Percentiles rank a stretch among this genome's conserved stretches.
Conservation (phyloP, 2,329 filamentous ascomycete species). For the Paecilomyces formosus region DNA sequence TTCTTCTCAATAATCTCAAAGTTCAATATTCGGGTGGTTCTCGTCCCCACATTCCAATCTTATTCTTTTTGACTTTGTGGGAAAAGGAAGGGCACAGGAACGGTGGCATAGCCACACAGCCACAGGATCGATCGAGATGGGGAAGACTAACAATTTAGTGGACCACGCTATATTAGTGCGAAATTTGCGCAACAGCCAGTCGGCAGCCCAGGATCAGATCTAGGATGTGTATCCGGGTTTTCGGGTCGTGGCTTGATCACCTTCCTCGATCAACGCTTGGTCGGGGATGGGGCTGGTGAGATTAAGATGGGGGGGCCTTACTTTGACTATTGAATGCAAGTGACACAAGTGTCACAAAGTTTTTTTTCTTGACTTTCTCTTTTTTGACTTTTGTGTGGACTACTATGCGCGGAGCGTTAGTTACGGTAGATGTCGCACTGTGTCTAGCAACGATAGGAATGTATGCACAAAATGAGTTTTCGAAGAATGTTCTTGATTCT, state of each 20-base stretch:
- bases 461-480: not conserved
- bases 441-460: no score
- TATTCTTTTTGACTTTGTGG: not conserved
- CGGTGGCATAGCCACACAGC: not conserved
- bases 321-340: not conserved
- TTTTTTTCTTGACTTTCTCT: not conserved
- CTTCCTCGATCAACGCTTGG: not conserved
- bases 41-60: not conserved
- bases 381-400: not conserved
- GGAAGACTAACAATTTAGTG: not conserved
- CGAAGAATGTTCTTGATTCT: not conserved
- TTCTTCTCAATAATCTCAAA: not conserved
- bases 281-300: not conserved
- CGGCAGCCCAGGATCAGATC: not conserved
- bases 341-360: not conserved
- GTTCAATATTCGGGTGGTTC: not conserved
- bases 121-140: constrained; percentile 1
- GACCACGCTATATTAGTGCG: not conserved
- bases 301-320: not conserved
- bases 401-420: not conserved
- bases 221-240: not conserved
- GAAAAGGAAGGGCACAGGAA: not conserved
- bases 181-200: not conserved
- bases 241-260: not conserved
- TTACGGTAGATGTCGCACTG: no score